These are phyloP conservation scores for Trichomonascaceae sp. DNA, from an alignment of 1,139 yeast genomes.

Conservation along the genomic window DNA sequence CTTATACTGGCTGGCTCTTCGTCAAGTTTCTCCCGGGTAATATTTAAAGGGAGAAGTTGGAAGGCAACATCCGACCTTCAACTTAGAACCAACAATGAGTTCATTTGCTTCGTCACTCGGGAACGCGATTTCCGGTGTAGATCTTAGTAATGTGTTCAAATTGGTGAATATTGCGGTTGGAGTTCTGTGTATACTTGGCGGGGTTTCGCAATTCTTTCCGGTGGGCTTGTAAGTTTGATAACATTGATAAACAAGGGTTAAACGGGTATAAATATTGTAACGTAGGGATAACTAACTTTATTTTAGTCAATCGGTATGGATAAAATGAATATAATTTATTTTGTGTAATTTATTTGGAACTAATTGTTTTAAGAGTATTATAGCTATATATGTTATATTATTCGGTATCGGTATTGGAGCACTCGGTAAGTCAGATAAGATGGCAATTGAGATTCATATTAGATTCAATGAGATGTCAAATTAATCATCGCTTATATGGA, in stretches of 20 bases:
- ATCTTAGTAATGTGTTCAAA: constrained; percentile 48
- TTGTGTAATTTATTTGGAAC: neutral
- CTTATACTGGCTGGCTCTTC: neutral
- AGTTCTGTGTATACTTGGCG: constrained; percentile 48
- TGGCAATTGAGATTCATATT: neutral
- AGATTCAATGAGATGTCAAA: neutral
- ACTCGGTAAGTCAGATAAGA: constrained; percentile 39
- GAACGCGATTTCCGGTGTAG: constrained; percentile 12
- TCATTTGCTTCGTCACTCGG: constrained; percentile 3
- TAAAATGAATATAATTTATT: neutral
- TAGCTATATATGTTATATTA: constrained; percentile 50
- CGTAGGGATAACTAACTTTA: constrained; percentile 5
- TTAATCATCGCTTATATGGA: too few species aligned
- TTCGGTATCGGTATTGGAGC: constrained; percentile 52
- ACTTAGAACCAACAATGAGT: neutral
- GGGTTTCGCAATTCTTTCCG: constrained; percentile 52
- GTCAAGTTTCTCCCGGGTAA: neutral
- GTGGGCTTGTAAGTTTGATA: constrained; percentile 41
- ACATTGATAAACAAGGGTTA: neutral
- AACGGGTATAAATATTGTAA: neutral
- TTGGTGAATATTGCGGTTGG: constrained; percentile 62
- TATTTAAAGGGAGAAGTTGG: neutral
- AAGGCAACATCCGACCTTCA: neutral
- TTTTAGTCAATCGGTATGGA: constrained; percentile 23
- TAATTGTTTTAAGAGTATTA: constrained; percentile 38